Conservation (phyloP, 768 basidiomycete genomes). For the Cystofilobasidium capitatum region DNA sequence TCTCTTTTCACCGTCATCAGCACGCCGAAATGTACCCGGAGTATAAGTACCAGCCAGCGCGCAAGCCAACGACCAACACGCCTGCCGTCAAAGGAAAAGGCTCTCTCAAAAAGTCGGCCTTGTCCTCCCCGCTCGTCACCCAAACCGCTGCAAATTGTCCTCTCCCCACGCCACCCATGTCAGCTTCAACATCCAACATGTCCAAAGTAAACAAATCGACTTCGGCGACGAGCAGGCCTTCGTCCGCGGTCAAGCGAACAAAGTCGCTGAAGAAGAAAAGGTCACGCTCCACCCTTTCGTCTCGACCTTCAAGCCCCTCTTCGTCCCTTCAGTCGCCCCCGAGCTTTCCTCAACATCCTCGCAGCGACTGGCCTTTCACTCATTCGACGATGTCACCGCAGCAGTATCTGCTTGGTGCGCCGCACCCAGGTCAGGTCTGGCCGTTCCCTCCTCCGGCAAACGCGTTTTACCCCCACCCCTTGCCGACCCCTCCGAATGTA, state of each 20-base stretch:
- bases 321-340: background rate
- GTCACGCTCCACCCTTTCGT: background rate
- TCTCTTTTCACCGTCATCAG: background rate
- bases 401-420: background rate
- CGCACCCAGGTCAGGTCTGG: background rate
- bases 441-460: slow-evolving; percentile 5
- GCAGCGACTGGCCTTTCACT: background rate
- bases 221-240: no score
- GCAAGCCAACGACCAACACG: background rate
- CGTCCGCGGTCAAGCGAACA: background rate
- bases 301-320: background rate
- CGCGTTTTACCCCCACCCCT: background rate
- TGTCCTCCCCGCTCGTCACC: background rate
- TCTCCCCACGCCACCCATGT: background rate
- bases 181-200: no score
- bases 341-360: background rate
- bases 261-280: background rate
- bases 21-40: slow-evolving; percentile 8
- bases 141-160: background rate
- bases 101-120: no score
- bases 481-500: background rate
- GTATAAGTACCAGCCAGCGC: slow-evolving; percentile 14
- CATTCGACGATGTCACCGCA: background rate
- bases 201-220: no score
- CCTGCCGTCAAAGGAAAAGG: background rate